Evolutionary conservation across 2,329 filamentous ascomycete species (phyloP), one percentile per base, ranked within the genome.

Genomic region (Curvularia lunata): DNA sequence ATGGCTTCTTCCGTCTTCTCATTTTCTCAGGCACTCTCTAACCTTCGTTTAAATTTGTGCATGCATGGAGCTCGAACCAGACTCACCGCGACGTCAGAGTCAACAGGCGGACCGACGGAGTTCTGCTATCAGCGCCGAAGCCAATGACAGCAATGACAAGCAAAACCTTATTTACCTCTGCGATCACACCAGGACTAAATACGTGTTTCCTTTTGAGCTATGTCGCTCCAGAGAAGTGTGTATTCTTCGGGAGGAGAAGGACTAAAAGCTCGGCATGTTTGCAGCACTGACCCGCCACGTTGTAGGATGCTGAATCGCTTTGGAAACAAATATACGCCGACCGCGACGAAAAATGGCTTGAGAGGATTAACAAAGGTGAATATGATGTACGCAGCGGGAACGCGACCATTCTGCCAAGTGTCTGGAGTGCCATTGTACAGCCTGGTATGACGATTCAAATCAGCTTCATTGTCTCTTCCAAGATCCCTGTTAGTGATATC

Each of bases 341-440:
- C 1, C 21, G 13, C 28, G 19, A 51, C 3, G 10, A 49, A 62
- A 18, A 58, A 5, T 25, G 41, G 4, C 21, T 52, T 2, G 51
- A 58, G 3, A 48, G 59, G 2, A 46, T 73, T 12, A 30, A 47
- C 2, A 28, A 62, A 16, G 61, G 48, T 8, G 56, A 59, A 4
- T 72, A 62, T 41, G 59, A 59, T 27, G 52, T 71, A 5, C 16
- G 64, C 47, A 6, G 32, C 25, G 25, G 57, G 9, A 56, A 55
- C 2, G 58, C 62, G 8, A 58, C 51, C 9, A 65, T 72, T 9
- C 23, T 71, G 8, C 66, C 69, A 45, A 48, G 52, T 2, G 54
- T 67, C 10, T 72, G 70, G 69, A 37, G 47, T n/a, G 42, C 49
- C 6, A 41, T 68, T 10, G 54, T 68, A 7, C 48, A 43, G 28